Percentiles rank a stretch among this genome's conserved stretches.
These are phyloP conservation scores for Onygenales sp. DNA, from an alignment of 2,329 filamentous ascomycete genomes.

Conservation along the genomic window DNA sequence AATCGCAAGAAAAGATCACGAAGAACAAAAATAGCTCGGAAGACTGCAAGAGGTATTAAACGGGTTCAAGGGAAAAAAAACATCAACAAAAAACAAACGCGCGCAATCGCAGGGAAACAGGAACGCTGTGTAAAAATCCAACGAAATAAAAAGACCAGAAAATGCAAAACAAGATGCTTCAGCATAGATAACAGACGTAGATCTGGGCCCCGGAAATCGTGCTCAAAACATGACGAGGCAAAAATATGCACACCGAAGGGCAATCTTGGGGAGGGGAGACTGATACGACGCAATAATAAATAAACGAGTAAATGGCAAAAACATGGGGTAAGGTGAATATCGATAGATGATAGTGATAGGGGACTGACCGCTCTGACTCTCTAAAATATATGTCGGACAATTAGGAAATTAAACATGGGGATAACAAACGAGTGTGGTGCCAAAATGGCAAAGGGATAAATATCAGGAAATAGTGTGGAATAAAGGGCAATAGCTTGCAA, in stretches of 20 bases:
- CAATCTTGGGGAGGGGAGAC: too few species aligned
- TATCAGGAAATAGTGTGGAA: background rate
- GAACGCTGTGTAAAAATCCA: background rate
- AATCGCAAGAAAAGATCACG: background rate
- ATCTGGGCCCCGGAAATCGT: background rate
- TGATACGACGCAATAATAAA: background rate
- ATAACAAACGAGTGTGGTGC: background rate
- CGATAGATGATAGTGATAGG: constrained; percentile 1
- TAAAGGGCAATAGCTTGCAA: background rate
- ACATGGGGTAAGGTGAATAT: background rate
- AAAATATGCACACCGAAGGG: background rate
- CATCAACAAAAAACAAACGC: background rate
- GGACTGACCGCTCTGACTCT: constrained; percentile 1
- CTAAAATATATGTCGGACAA: background rate
- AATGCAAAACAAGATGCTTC: background rate
- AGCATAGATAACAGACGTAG: background rate
- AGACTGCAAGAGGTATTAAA: background rate
- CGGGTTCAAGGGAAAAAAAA: background rate
- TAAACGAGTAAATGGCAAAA: background rate
- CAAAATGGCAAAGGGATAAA: background rate
- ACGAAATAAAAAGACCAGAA: background rate
- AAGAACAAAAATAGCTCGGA: background rate
- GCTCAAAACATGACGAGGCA: background rate
- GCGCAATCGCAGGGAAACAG: background rate
- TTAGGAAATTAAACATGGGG: background rate